Conservation (phyloP, 441 rosid genomes). For the Cnidoscolus chayamansa region DNA sequence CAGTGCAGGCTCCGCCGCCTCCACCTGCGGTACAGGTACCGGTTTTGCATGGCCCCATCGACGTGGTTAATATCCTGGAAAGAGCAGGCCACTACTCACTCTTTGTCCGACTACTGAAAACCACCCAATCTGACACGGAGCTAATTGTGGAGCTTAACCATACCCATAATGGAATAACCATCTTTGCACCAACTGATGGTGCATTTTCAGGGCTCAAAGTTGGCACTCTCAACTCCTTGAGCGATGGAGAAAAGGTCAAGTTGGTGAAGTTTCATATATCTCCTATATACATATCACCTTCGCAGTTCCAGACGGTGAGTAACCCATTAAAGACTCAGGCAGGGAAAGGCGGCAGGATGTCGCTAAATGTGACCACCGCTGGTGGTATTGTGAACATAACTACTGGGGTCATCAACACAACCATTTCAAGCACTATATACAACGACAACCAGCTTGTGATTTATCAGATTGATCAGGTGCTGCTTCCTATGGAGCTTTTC, state of each 20-base stretch:
- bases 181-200: slow-evolving; percentile 70
- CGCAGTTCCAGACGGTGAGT: slow-evolving; percentile 73
- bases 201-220: slow-evolving; percentile 56
- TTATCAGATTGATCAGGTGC: slow-evolving; percentile 67
- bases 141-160: slow-evolving; percentile 64
- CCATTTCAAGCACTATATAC: slow-evolving; percentile 58
- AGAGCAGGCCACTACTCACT: slow-evolving; percentile 63
- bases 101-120: slow-evolving; percentile 56
- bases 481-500: slow-evolving; percentile 64
- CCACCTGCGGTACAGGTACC: slow-evolving; percentile 2
- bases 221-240: slow-evolving; percentile 62
- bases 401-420: slow-evolving; percentile 66
- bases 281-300: slow-evolving; percentile 44
- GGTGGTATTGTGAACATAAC: slow-evolving; percentile 64
- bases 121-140: slow-evolving; percentile 49
- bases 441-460: slow-evolving; percentile 79
- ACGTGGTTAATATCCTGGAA: slow-evolving; percentile 58
- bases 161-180: slow-evolving; percentile 66
- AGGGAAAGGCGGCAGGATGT: slow-evolving; percentile 52
- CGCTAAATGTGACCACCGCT: slow-evolving; percentile 58
- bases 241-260: slow-evolving; percentile 56
- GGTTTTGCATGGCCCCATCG: slow-evolving; percentile 47
- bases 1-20: slow-evolving; percentile 10
- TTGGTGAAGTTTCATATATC: slow-evolving; percentile 67
- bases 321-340: slow-evolving; percentile 82